Evolutionary conservation across 495 filamentous ascomycete genomes (phyloP), one percentile per base, ranked within the genome.

Genomic region (Mytilinidion resinicola): DNA sequence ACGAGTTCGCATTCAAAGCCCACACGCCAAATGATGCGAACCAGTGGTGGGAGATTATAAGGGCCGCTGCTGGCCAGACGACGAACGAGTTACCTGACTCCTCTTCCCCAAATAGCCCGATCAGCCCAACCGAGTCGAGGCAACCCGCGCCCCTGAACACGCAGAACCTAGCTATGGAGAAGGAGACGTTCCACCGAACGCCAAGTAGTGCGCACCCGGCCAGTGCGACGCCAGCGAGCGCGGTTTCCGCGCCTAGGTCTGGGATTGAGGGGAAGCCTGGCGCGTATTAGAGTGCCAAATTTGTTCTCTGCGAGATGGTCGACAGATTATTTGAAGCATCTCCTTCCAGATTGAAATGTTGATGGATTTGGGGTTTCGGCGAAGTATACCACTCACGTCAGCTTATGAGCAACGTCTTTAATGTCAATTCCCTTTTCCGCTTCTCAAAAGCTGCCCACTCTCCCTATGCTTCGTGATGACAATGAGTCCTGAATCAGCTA

Each of bases 31-130:
- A 73, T 20, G 88, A 93, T 60, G 90, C 90, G 4, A 76, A 85
- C 71, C 85, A 87, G 70, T 96, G 91, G 91, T 88, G 82, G 72
- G 78, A 82, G n/a, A 76, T 86, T 51, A 85, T 96, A 60, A 61
- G 55, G 9, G 30, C 56, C 25, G 67, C 67, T 9, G 67, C 72
- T 6, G 74, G 74, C 7, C 59, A 68, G 46, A 53, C 59, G 7
- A 65, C 69, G 14, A 56, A 51, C 41, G 68, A 70, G 57, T 25
- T 57, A 46, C 70, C 71, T 6, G 60, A 63, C 11, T 48, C 47
- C 1, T 66, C 61, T 53, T 61, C 46, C 47, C 69, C 63, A 0
- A 68, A 55, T 1, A 63, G 61, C 30, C 67, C 70, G n/a, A 65
- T 68, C 3, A 71, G 68, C 25, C 73, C 73, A 20, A 56, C 70